Evolutionary conservation across 306 rosid genomes (phyloP), one percentile per base, ranked within the genome.

Genomic region (Nissolia schottii): DNA sequence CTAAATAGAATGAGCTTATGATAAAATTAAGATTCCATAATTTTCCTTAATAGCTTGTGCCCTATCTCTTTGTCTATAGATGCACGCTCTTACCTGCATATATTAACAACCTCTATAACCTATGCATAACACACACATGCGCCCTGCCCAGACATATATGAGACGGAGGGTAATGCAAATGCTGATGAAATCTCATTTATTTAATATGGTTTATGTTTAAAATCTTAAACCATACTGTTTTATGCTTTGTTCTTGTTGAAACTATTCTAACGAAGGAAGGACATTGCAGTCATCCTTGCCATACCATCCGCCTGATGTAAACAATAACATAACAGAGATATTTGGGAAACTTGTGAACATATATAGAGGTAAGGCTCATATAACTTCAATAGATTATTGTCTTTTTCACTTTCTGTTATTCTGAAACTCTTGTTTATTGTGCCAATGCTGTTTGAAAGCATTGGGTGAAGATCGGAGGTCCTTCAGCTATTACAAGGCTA

Each of bases 391-490:
- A 70, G 34, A 23, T 62, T 15, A 6, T 20, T 43, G 63, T 50
- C 64, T 28, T 35, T n/a, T 54, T 68, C 3, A 5, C 43, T 40
- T 78, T 25, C 22, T 70, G 13, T 51, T 62, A 32, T 67, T 63
- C 60, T 54, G 34, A 71, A 56, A 83, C 35, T 60, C 76, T 58
- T 49, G 53, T 29, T 59, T 77, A 56, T 83, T 73, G 67, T 73
- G 79, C 18, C 73, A 49, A 40, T 78, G 38, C 15, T 78, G 41
- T 55, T 60, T 81, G 73, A 59, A 83, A 94, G 98, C 98, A 2
- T 64, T 94, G 89, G 97, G 98, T 19, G 96, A 94, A 29, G 95
- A 94, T 60, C 77, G 95, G 67, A 86, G 98, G 78, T 93, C 98
- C 19, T 93, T 90, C 81, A 93, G 98, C 93, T 93, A 90, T 79